A percentile compares a stretch with the other conserved stretches of the same genome.
These are phyloP conservation scores for Mytilinidion resinicola DNA, from an alignment of 495 filamentous ascomycete genomes.

Conservation along the genomic window DNA sequence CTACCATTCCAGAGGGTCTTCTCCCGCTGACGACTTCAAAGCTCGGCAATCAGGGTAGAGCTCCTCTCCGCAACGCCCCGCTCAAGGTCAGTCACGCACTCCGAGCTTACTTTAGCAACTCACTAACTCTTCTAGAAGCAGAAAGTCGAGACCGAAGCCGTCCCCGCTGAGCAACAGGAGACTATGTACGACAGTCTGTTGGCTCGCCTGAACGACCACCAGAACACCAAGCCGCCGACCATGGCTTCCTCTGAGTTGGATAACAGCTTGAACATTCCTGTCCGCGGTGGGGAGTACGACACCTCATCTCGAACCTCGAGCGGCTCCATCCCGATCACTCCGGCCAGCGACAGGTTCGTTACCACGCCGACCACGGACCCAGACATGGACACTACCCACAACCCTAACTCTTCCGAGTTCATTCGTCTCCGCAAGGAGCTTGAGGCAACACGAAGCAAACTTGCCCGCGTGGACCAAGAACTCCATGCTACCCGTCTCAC, in stretches of 20 bases:
- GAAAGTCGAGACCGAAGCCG: conserved; percentile 37
- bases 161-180: conserved; percentile 35
- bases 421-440: conserved; percentile 64
- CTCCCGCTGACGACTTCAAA: conserved; percentile 39
- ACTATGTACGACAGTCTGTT: conserved; percentile 53
- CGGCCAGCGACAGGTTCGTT: conserved; percentile 49
- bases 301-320: conserved; percentile 36
- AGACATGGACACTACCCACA: conserved; percentile 23
- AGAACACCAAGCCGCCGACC: conserved; percentile 48
- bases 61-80: conserved; percentile 4
- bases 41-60: conserved; percentile 35
- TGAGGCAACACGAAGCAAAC: conserved; percentile 67
- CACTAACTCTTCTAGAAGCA: conserved; percentile 48
- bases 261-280: conserved; percentile 4
- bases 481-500: conserved; percentile 69
- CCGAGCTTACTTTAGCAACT: neutral
- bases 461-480: conserved; percentile 78
- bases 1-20: conserved; percentile 12
- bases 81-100: conserved; percentile 27
- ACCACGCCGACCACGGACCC: conserved; percentile 43
- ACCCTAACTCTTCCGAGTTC: conserved; percentile 44
- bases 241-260: neutral
- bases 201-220: conserved; percentile 62
- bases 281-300: conserved; percentile 20
- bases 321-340: conserved; percentile 51